Conservation (phyloP, 108 stramenopile genomes). For the Pseudonitzschia delicatissima region DNA sequence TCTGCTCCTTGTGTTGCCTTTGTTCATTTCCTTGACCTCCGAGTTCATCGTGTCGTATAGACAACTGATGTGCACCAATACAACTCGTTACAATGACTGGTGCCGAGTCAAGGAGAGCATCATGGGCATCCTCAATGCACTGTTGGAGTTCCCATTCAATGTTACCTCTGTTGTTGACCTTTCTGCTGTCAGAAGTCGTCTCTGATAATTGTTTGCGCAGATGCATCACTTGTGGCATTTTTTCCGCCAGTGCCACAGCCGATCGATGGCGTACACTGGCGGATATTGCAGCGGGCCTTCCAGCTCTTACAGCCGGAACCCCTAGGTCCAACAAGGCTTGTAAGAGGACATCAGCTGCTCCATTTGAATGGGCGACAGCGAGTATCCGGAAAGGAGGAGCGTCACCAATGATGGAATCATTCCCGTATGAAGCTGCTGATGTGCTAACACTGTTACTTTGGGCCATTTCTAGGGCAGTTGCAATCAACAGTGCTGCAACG, state of each 20-base stretch:
- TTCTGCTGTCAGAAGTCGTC: slow-evolving; percentile 1
- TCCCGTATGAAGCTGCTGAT: too few species aligned
- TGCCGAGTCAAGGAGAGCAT: slow-evolving; percentile 38
- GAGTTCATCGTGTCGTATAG: too few species aligned
- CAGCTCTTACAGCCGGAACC: slow-evolving; percentile 67
- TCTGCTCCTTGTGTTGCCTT: slow-evolving; percentile 10
- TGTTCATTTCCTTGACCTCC: too few species aligned
- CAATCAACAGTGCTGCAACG: slow-evolving; percentile 50
- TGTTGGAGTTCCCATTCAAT: slow-evolving; percentile 36
- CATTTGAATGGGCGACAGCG: slow-evolving; percentile 68
- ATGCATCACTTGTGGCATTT: slow-evolving; percentile 43
- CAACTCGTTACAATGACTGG: slow-evolving; percentile 70
- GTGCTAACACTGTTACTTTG: slow-evolving; percentile 2
- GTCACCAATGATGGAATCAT: too few species aligned
- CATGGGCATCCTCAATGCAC: slow-evolving; percentile 33
- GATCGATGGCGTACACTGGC: slow-evolving; percentile 58
- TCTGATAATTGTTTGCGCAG: slow-evolving; percentile 34
- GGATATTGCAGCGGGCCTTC: slow-evolving; percentile 61
- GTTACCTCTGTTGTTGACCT: background rate
- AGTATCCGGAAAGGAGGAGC: too few species aligned
- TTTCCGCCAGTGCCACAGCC: slow-evolving; percentile 54
- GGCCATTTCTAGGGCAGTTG: slow-evolving; percentile 48
- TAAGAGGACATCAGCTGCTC: slow-evolving; percentile 72
- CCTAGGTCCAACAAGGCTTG: slow-evolving; percentile 55
- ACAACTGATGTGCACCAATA: slow-evolving; percentile 63